phyloP scores from a whole-genome alignment of 345 rosid genomes.

The Salix suchowensis region DNA sequence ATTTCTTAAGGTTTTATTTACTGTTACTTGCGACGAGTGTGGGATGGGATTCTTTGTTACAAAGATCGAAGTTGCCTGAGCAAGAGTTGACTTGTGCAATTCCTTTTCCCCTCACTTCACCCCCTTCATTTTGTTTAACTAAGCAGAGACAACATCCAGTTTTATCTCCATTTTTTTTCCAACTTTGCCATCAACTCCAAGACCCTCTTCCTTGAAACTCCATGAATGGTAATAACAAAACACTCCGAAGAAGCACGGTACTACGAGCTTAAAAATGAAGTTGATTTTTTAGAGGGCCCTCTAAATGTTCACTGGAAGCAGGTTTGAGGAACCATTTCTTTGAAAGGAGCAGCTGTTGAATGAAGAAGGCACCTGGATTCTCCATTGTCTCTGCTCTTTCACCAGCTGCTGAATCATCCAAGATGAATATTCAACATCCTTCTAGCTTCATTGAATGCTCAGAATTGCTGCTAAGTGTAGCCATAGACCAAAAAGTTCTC shows the following conservation, averaged over 20 bases:
- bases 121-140: background rate
- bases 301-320: background rate
- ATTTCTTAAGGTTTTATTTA: background rate
- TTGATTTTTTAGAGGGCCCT: background rate
- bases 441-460: conserved; percentile 48
- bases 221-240: background rate
- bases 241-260: background rate
- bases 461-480: conserved; percentile 47
- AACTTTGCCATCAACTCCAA: background rate
- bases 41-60: background rate
- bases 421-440: conserved; percentile 22
- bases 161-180: background rate
- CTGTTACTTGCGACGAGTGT: background rate
- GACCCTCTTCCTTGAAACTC: conserved; percentile 15
- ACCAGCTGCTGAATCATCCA: conserved; percentile 38
- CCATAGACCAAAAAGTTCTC: background rate
- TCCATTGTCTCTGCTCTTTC: conserved; percentile 62
- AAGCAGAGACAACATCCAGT: background rate
- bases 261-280: background rate
- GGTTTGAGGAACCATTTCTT: conserved; percentile 8
- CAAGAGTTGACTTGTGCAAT: conserved; percentile 4
- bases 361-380: conserved; percentile 32
- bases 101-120: conserved; percentile 1
- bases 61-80: background rate
- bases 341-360: conserved; percentile 12